Conservation (phyloP, 106 monocot species). For the Dendrobium catenatum region DNA sequence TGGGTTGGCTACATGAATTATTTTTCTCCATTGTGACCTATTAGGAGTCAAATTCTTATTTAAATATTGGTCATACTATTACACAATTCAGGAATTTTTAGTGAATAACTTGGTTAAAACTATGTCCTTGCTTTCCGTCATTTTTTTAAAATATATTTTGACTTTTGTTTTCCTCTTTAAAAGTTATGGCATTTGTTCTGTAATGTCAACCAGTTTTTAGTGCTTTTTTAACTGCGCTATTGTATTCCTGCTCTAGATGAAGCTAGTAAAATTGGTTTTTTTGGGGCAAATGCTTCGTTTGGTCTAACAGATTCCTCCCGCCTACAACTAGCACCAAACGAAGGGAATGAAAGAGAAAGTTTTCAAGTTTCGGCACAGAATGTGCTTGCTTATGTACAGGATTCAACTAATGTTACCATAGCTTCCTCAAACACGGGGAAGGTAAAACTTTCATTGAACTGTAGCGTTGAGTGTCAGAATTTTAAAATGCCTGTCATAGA, state of each 20-base stretch:
- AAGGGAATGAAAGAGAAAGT: background rate
- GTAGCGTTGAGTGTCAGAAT: constrained; percentile 12
- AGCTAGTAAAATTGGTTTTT: background rate
- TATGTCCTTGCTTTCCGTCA: background rate
- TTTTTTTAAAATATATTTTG: background rate
- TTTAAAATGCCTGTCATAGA: constrained; percentile 30
- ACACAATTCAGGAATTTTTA: background rate
- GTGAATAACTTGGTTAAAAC: background rate
- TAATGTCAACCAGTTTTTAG: background rate
- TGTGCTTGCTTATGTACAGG: constrained; percentile 9
- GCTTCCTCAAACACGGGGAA: constrained; percentile 39
- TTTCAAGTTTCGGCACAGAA: constrained; percentile 1
- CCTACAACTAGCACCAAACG: background rate
- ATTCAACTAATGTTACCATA: constrained; percentile 28
- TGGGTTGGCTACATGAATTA: too few relatives aligned
- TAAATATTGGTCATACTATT: too few relatives aligned
- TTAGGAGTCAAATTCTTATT: too few relatives aligned
- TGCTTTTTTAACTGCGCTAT: background rate
- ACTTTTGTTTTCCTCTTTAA: background rate
- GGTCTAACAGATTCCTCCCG: background rate
- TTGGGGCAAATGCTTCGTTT: background rate
- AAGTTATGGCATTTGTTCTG: background rate
- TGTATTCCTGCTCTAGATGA: background rate
- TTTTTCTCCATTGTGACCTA: too few relatives aligned
- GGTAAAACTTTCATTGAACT: constrained; percentile 44